Conservation (phyloP, 1,284 basidiomycete genomes). For the Cutaneotrichosporon daszewskae region DNA sequence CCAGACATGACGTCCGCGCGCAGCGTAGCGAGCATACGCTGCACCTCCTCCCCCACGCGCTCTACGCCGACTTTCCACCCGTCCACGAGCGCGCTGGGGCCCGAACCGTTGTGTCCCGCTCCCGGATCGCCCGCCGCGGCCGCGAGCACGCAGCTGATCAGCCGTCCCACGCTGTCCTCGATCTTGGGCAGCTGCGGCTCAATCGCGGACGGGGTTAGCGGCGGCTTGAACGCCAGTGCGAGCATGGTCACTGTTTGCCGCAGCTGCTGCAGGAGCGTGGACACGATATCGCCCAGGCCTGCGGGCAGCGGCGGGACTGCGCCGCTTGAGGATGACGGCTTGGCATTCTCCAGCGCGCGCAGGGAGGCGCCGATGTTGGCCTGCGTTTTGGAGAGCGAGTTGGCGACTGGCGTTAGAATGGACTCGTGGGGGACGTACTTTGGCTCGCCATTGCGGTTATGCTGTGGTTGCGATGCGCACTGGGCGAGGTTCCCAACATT, state of each 20-base stretch:
- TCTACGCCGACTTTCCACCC: slow-evolving; percentile 32
- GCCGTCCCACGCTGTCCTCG: slow-evolving; percentile 25
- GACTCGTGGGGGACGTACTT: background rate
- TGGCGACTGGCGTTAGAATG: background rate
- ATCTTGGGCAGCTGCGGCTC: slow-evolving; percentile 29
- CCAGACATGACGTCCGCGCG: slow-evolving; percentile 7
- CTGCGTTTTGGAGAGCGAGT: background rate
- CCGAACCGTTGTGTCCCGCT: background rate
- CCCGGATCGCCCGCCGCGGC: slow-evolving; percentile 10
- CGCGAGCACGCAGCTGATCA: slow-evolving; percentile 28
- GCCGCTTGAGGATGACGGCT: background rate
- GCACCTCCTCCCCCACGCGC: slow-evolving; percentile 20
- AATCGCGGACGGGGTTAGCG: slow-evolving; percentile 27
- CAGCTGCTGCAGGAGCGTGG: slow-evolving; percentile 21
- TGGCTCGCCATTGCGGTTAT: too few relatives aligned
- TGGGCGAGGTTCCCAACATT: too few relatives aligned
- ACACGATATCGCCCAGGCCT: slow-evolving; percentile 24
- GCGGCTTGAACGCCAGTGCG: slow-evolving; percentile 40
- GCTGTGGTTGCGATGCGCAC: too few relatives aligned
- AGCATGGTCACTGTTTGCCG: slow-evolving; percentile 29
- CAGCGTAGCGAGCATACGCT: slow-evolving; percentile 24
- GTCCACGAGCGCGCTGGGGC: slow-evolving; percentile 15
- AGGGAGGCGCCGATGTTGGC: background rate
- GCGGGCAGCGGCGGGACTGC: slow-evolving; percentile 14
- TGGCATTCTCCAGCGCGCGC: slow-evolving; percentile 2